These are phyloP conservation scores for Ophiocordyceps camponoti-rufipedis DNA, from an alignment of 2,329 filamentous ascomycete species.

Conservation along the genomic window DNA sequence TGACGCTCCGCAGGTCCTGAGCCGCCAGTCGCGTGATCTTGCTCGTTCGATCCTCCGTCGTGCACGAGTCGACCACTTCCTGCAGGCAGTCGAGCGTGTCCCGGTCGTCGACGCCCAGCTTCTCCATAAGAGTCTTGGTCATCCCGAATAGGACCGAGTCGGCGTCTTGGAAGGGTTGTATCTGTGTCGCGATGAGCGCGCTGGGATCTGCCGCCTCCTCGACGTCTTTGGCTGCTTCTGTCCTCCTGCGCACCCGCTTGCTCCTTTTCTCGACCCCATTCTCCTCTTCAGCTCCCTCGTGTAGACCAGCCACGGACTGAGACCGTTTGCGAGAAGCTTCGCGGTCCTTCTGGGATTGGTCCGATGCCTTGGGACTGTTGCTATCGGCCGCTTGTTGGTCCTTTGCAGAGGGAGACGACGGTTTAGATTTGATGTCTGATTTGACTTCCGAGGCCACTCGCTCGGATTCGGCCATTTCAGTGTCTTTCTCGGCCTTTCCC, in stretches of 20 bases:
- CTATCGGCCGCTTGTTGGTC: constrained; percentile 6
- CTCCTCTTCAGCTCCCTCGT: constrained; percentile 38
- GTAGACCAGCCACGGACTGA: constrained; percentile 40
- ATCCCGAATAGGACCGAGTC: constrained; percentile 37
- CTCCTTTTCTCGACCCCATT: constrained; percentile 40
- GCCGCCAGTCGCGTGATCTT: constrained; percentile 28
- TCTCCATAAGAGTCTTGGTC: constrained; percentile 35
- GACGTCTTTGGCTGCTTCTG: constrained; percentile 33
- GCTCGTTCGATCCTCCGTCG: constrained; percentile 28
- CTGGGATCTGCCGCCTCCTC: constrained; percentile 35
- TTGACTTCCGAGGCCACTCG: background rate
- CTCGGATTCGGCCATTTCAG: background rate
- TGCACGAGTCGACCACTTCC: constrained; percentile 33
- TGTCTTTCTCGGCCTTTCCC: background rate
- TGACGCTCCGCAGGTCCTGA: constrained; percentile 27
- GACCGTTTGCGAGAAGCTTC: constrained; percentile 38
- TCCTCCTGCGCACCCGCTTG: constrained; percentile 40
- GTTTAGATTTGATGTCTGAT: background rate
- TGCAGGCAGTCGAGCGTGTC: constrained; percentile 24
- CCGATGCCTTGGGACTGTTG: constrained; percentile 9
- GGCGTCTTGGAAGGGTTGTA: constrained; percentile 37
- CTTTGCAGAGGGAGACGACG: constrained; percentile 3
- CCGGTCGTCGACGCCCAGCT: constrained; percentile 33
- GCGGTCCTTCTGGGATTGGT: constrained; percentile 14
- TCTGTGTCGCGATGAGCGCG: constrained; percentile 31